Evolutionary conservation across 805 yeast species (phyloP).

Genomic region (Schizosaccharomyces cryophilus): DNA sequence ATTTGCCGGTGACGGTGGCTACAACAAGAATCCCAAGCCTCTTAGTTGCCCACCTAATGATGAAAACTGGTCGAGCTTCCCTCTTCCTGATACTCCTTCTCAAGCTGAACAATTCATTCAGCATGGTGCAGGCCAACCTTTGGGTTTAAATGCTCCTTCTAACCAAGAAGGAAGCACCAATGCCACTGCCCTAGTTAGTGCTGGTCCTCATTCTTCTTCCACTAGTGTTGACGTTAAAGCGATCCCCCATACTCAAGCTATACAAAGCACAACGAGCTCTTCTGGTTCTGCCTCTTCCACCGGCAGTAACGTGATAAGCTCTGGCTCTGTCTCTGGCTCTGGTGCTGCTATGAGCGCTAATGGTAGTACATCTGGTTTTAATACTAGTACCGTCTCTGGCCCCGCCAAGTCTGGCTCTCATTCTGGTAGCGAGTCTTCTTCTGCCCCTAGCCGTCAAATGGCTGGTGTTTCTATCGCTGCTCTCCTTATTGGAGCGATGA

Average conservation of each 20-base stretch:
- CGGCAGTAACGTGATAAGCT: neutral
- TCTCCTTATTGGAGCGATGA: neutral
- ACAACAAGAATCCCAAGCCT: constrained; percentile 6
- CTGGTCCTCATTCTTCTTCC: constrained; percentile 1
- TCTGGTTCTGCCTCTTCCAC: constrained; percentile 15
- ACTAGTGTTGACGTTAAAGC: constrained; percentile 3
- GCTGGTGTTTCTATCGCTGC: neutral
- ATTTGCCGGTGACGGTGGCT: constrained; percentile 9
- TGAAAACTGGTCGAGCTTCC: constrained; percentile 8
- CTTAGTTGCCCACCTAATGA: constrained; percentile 12
- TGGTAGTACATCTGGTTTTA: neutral
- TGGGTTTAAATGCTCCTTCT: constrained; percentile 15
- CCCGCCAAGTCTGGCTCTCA: neutral
- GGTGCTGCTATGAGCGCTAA: too few species aligned
- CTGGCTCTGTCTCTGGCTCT: neutral
- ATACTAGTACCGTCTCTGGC: neutral
- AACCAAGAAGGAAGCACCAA: constrained; percentile 7
- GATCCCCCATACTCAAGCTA: constrained; percentile 2
- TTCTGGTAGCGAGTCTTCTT: neutral
- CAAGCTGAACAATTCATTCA: constrained; percentile 14
- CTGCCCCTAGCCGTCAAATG: neutral
- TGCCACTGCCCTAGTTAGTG: neutral
- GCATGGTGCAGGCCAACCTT: constrained; percentile 16
- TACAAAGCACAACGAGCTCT: neutral
- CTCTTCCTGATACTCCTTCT: constrained; percentile 10